Conservation (phyloP, 2,329 filamentous ascomycete genomes). For the Ramichloridium luteum region DNA sequence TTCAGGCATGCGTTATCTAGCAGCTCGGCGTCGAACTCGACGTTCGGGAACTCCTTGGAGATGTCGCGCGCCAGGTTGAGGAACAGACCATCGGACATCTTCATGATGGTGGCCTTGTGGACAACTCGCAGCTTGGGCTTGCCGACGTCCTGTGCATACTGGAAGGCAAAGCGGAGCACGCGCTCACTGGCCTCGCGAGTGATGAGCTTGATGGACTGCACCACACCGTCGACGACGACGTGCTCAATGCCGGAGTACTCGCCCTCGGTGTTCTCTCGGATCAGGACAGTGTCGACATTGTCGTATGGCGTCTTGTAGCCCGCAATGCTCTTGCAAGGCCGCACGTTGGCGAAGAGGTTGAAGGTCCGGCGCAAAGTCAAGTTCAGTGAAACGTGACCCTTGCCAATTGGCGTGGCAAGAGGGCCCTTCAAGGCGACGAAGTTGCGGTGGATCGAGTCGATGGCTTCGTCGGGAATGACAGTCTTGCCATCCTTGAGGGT, state of each 20-base stretch:
- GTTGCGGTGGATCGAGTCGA: conserved; percentile 87
- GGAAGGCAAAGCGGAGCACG: conserved; percentile 94
- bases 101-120: conserved; percentile 99
- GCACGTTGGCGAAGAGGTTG: conserved; percentile 99
- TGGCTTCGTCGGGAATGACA: conserved; percentile 82
- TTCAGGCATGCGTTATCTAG: conserved; percentile 99
- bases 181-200: conserved; percentile 89
- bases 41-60: conserved; percentile 85
- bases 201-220: conserved; percentile 99
- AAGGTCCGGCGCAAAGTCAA: conserved; percentile 96
- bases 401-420: conserved; percentile 93
- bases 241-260: conserved; percentile 99
- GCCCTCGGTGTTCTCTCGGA: conserved; percentile 99
- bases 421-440: conserved; percentile 97
- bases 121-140: conserved; percentile 95
- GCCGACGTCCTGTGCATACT: conserved; percentile 87
- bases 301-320: conserved; percentile 99
- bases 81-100: conserved; percentile 99
- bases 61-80: conserved; percentile 74
- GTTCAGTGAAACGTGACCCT: conserved; percentile 98
- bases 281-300: conserved; percentile 89
- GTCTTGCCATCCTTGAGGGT: conserved; percentile 91
- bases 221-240: conserved; percentile 91
- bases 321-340: conserved; percentile 90
- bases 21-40: conserved; percentile 95